Percentiles rank a stretch among this genome's conserved stretches.
Conservation (phyloP, 495 filamentous ascomycete genomes). For the Podospora fimiseda region DNA sequence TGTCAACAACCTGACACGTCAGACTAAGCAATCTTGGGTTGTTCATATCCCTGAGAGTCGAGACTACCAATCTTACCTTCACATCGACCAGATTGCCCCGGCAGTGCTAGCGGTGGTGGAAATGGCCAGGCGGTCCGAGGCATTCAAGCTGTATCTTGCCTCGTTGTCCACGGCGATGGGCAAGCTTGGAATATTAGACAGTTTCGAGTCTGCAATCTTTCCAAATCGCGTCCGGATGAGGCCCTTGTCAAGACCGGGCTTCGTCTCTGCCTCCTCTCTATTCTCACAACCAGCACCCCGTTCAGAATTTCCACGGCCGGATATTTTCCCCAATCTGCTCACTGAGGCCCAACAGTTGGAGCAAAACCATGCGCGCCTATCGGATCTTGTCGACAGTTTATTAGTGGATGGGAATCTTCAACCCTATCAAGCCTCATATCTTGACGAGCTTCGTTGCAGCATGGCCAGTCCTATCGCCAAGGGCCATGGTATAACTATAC, state of each 20-base stretch:
- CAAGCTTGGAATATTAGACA: not conserved
- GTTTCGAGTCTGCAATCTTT: not conserved
- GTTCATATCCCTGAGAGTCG: not conserved
- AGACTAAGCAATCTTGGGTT: not conserved
- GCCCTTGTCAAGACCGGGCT: not conserved
- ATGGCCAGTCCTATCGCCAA: not conserved
- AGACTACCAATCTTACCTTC: not conserved
- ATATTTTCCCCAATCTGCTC: not conserved
- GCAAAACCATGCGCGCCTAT: not conserved
- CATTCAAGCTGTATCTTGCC: not conserved
- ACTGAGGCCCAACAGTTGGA: not conserved
- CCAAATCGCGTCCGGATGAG: not conserved
- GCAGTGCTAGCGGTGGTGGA: not conserved
- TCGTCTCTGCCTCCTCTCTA: not conserved
- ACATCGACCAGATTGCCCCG: not conserved
- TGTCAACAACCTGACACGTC: not conserved
- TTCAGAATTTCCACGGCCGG: not conserved
- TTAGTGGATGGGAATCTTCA: not conserved
- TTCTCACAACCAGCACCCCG: conserved; percentile 2
- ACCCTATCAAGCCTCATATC: conserved; percentile 1
- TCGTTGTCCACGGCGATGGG: not conserved
- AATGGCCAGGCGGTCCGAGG: not conserved
- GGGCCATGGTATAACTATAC: not conserved
- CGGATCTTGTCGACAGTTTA: not conserved
- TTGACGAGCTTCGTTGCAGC: not conserved